Conservation (phyloP, 495 filamentous ascomycete species). For the Penicillium desertorum region DNA sequence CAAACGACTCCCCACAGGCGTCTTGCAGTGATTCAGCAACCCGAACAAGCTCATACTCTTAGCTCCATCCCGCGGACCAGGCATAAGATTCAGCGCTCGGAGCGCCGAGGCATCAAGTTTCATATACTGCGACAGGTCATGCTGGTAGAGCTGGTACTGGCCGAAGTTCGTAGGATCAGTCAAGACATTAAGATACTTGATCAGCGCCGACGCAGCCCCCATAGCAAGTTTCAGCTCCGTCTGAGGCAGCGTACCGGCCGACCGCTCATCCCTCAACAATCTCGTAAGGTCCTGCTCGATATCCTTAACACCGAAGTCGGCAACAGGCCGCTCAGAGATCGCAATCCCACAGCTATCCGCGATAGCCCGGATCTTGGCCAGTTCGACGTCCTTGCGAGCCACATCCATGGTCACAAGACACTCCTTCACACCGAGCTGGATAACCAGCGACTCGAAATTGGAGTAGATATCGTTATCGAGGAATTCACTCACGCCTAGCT, state of each 20-base stretch:
- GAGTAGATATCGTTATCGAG: slow-evolving; percentile 97
- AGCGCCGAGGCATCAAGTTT: slow-evolving; percentile 95
- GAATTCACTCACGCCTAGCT: slow-evolving; percentile 96
- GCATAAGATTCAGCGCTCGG: slow-evolving; percentile 95
- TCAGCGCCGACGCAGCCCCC: slow-evolving; percentile 89
- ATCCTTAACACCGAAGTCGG: slow-evolving; percentile 85
- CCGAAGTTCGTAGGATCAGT: slow-evolving; percentile 93
- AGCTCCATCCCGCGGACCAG: slow-evolving; percentile 85
- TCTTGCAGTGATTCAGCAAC: slow-evolving; percentile 96
- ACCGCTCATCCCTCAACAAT: slow-evolving; percentile 79
- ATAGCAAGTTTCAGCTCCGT: slow-evolving; percentile 96
- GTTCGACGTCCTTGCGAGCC: slow-evolving; percentile 80
- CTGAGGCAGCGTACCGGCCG: slow-evolving; percentile 73
- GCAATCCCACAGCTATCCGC: slow-evolving; percentile 91
- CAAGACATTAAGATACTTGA: slow-evolving; percentile 92
- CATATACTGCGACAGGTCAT: slow-evolving; percentile 97
- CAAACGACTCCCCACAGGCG: slow-evolving; percentile 84
- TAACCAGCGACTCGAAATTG: slow-evolving; percentile 94
- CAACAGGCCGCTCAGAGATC: slow-evolving; percentile 69
- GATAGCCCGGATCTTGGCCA: slow-evolving; percentile 82
- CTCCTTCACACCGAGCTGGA: slow-evolving; percentile 94
- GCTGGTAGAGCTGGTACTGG: slow-evolving; percentile 95
- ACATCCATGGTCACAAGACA: slow-evolving; percentile 77
- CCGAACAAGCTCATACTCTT: slow-evolving; percentile 98
- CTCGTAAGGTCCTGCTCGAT: slow-evolving; percentile 94